A percentile compares a stretch with the other conserved stretches of the same genome.
These are phyloP conservation scores for Biscogniauxia sp. DNA, from an alignment of 2,329 filamentous ascomycete genomes.

Conservation along the genomic window DNA sequence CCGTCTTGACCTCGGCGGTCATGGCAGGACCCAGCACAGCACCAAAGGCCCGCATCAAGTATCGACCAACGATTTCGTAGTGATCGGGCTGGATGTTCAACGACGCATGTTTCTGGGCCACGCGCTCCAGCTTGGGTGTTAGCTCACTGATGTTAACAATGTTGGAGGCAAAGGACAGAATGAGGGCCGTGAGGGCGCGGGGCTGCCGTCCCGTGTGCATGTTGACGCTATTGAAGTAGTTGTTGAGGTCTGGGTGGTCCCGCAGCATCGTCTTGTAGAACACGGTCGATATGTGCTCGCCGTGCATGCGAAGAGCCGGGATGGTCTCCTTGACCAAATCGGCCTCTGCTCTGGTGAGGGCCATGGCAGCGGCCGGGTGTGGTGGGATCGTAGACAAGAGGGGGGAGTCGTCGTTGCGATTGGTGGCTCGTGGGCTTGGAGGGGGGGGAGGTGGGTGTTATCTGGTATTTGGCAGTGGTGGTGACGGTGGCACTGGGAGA, in stretches of 20 bases:
- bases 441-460: no score
- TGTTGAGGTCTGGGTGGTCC: conserved; percentile 64
- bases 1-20: conserved; percentile 61
- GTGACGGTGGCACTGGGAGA: no score
- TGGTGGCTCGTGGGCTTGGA: background rate
- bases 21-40: conserved; percentile 65
- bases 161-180: conserved; percentile 69
- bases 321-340: conserved; percentile 68
- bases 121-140: conserved; percentile 51
- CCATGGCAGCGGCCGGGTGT: conserved; percentile 16
- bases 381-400: background rate
- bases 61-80: conserved; percentile 68
- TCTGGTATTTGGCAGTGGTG: background rate
- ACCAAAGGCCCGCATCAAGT: conserved; percentile 65
- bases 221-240: conserved; percentile 69
- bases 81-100: conserved; percentile 67
- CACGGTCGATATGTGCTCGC: conserved; percentile 64
- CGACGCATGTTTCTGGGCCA: conserved; percentile 72
- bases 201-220: conserved; percentile 62
- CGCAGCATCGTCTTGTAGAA: conserved; percentile 70
- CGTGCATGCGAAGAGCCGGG: conserved; percentile 65
- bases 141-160: conserved; percentile 62
- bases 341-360: conserved; percentile 55
- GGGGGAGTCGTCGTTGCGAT: background rate
- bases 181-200: conserved; percentile 58